Evolutionary conservation across 2,329 filamentous ascomycete genomes (phyloP), one percentile per base, ranked within the genome.

Genomic region (Podosphaera xanthii): DNA sequence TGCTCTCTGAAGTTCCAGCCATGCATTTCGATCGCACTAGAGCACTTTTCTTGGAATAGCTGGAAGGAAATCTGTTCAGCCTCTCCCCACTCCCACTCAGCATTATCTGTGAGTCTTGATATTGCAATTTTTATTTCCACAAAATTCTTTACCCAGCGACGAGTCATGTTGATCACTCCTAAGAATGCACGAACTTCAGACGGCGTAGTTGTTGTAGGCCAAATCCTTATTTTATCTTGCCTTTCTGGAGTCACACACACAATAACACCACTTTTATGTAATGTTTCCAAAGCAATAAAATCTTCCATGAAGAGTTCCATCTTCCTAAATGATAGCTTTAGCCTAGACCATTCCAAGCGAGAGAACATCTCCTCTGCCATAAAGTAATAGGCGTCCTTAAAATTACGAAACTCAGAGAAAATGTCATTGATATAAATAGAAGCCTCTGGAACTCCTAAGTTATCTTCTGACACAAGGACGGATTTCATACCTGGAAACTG

Each of bases 251-350:
- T 22, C 22, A 22, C 22, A 22, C 22, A 22, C 22, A 22, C 22
- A 1, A 22, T 52, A 4, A 44, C 57, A 10, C 48, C 48, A 30
- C 35, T 40, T n/a, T 53, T 35, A 44, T 52, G 48, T 14, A 30
- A 35, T 14, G 38, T 38, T 53, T 48, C 48, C 22, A 53, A 35
- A 10, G 58, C 58, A 9, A 53, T 12, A 34, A 59, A 30, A 6
- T 58, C 44, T 48, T 31, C 35, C 35, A 49, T 58, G 44, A 59
- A 53, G 12, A 40, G 14, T 54, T 59, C n/a, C 8, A 59, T 22
- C 34, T 59, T 59, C 33, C 54, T 38, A 42, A 59, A 59, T 53
- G 34, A 53, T 38, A 59, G 35, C 35, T 59, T 59, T 10, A 59
- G 30, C 10, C 14, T 55, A 7, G 30, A 35, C 49, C 50, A 59